Conservation (phyloP, 768 basidiomycete species). For the Collybia sordida region DNA sequence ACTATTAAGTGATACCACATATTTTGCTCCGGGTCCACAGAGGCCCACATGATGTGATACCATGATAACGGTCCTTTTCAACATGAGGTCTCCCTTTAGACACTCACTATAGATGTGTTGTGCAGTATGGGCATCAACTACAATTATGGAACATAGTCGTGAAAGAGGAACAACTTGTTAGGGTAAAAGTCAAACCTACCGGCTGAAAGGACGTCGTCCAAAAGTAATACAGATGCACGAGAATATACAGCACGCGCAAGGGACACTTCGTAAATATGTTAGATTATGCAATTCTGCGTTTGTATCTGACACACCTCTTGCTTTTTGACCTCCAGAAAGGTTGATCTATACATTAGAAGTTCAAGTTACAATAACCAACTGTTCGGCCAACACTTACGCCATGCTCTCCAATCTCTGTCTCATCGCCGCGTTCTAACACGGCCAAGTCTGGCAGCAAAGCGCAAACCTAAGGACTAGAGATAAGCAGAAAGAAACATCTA, state of each 20-base stretch:
- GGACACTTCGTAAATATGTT: slow-evolving; percentile 44
- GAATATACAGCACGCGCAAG: slow-evolving; percentile 89
- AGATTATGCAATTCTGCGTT: not conserved
- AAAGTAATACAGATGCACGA: slow-evolving; percentile 73
- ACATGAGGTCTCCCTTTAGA: slow-evolving; percentile 79
- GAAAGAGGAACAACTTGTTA: not conserved
- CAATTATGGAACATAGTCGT: slow-evolving; percentile 3
- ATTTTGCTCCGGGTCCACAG: slow-evolving; percentile 75
- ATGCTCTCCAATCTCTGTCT: slow-evolving; percentile 85
- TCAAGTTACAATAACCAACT: not conserved
- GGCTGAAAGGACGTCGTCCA: slow-evolving; percentile 79
- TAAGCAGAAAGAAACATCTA: slow-evolving; percentile 19
- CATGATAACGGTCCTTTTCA: slow-evolving; percentile 81
- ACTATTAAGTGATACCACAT: slow-evolving; percentile 82
- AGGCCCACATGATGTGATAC: slow-evolving; percentile 96
- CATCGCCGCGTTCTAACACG: slow-evolving; percentile 86
- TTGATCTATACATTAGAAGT: slow-evolving; percentile 33
- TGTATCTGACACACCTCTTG: slow-evolving; percentile 47
- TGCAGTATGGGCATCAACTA: slow-evolving; percentile 92
- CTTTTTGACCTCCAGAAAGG: slow-evolving; percentile 64
- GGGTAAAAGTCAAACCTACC: slow-evolving; percentile 27
- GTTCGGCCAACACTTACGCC: slow-evolving; percentile 47
- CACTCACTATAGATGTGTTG: slow-evolving; percentile 85
- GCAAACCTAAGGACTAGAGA: slow-evolving; percentile 33
- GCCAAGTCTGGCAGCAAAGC: slow-evolving; percentile 74